Percentiles rank a stretch among this genome's conserved stretches.
phyloP scores from a whole-genome alignment of 2,329 filamentous ascomycete species.

The Stachybotrys chartarum region DNA sequence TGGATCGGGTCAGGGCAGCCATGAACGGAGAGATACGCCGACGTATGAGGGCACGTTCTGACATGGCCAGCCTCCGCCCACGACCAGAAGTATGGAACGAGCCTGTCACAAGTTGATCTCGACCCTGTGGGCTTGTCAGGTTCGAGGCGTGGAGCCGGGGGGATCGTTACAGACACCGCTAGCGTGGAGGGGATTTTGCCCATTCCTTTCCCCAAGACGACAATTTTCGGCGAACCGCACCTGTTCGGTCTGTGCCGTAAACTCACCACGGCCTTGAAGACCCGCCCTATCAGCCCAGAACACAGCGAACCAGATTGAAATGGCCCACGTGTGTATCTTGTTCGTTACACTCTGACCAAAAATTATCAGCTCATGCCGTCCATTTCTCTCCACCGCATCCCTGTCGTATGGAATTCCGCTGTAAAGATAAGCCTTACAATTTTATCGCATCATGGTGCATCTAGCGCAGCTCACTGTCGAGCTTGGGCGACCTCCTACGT shows the following conservation, averaged over 20 bases:
- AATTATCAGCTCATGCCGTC: no score
- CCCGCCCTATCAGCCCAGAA: not conserved
- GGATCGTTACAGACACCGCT: not conserved
- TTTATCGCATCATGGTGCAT: not conserved
- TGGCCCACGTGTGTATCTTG: not conserved
- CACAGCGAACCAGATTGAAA: not conserved
- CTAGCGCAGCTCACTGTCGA: not conserved
- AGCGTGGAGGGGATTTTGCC: not conserved
- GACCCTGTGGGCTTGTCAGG: not conserved
- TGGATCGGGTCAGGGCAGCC: no score
- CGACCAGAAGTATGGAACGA: not conserved
- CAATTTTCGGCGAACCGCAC: not conserved
- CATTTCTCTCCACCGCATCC: no score
- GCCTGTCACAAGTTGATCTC: not conserved
- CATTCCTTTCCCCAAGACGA: not conserved
- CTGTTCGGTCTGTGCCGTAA: not conserved
- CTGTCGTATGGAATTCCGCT: no score
- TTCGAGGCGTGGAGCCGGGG: not conserved
- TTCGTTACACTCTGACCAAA: no score
- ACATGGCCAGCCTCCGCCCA: not conserved
- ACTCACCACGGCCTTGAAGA: not conserved
- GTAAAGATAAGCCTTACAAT: not conserved
- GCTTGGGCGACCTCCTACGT: not conserved
- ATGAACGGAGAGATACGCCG: not conserved
- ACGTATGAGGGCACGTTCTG: not conserved